phyloP scores from a whole-genome alignment of 441 rosid genomes.

The Brassica balearica region DNA sequence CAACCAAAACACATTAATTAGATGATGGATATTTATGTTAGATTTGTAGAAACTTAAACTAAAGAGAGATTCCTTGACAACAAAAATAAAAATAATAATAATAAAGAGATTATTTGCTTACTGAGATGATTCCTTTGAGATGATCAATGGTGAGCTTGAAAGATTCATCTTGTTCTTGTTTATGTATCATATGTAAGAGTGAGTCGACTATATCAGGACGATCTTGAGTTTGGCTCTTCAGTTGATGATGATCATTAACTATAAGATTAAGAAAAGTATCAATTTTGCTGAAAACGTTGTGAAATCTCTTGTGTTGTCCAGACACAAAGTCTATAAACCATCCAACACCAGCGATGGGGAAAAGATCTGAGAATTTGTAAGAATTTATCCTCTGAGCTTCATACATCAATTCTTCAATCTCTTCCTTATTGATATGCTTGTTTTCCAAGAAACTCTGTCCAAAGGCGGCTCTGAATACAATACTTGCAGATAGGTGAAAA shows the following conservation, averaged over 20 bases:
- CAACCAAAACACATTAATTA: not conserved
- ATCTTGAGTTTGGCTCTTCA: constrained; percentile 8
- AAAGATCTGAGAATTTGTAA: constrained; percentile 31
- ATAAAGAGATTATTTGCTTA: constrained; percentile 31
- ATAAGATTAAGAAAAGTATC: constrained; percentile 48
- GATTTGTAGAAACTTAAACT: not conserved
- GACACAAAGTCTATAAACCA: constrained; percentile 51
- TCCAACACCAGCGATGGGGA: constrained; percentile 44
- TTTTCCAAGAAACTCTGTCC: constrained; percentile 41
- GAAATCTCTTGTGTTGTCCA: constrained; percentile 41
- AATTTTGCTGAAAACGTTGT: constrained; percentile 39
- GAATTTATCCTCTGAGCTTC: not conserved
- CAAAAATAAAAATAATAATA: too few species aligned
- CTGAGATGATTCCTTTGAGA: constrained; percentile 50
- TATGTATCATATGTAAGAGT: constrained; percentile 5
- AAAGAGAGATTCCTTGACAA: not conserved
- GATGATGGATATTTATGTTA: not conserved
- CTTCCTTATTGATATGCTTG: constrained; percentile 7
- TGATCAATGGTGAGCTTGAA: constrained; percentile 29
- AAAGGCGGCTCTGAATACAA: constrained; percentile 44
- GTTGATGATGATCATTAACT: constrained; percentile 44
- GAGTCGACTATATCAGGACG: constrained; percentile 21
- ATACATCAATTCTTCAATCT: constrained; percentile 41
- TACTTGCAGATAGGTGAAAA: constrained; percentile 36
- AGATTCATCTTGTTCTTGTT: constrained; percentile 8